Conservation (phyloP, 1,284 basidiomycete genomes). For the Pascua sp. region DNA sequence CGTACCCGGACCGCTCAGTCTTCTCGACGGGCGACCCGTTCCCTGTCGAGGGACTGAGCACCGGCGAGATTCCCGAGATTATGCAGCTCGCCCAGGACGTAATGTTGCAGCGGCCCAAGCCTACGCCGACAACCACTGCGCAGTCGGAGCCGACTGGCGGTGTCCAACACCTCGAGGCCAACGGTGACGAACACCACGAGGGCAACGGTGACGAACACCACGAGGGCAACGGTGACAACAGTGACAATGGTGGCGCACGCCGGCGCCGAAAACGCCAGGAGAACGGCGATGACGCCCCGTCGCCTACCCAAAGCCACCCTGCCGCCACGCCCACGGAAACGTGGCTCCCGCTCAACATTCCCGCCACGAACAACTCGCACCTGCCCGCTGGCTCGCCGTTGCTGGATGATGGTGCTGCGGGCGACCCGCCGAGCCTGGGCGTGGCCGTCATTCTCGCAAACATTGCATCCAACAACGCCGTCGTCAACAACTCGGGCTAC, state of each 20-base stretch:
- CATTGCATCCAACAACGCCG: slow-evolving; percentile 24
- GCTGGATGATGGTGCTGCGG: slow-evolving; percentile 60
- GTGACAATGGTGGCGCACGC: neutral
- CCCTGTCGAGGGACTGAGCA: slow-evolving; percentile 28
- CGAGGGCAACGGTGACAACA: neutral
- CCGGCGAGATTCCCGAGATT: slow-evolving; percentile 55
- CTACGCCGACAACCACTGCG: neutral
- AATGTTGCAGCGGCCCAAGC: slow-evolving; percentile 33
- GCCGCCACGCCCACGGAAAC: neutral
- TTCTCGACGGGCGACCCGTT: slow-evolving; percentile 51
- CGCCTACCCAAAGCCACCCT: neutral
- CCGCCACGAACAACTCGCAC: slow-evolving; percentile 3
- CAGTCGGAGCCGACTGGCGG: neutral
- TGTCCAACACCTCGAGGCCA: neutral
- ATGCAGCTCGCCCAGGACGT: slow-evolving; percentile 54
- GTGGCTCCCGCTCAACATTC: slow-evolving; percentile 4
- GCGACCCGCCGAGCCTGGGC: slow-evolving; percentile 78
- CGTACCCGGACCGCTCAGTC: slow-evolving; percentile 63
- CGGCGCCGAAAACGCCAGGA: slow-evolving; percentile 9
- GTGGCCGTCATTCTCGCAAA: slow-evolving; percentile 69
- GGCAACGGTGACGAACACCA: neutral
- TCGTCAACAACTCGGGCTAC: slow-evolving; percentile 56
- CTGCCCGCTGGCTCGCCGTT: slow-evolving; percentile 26
- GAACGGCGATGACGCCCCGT: neutral
- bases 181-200: neutral